Evolutionary conservation across 2,329 filamentous ascomycete genomes (phyloP).

Genomic region (Botrytis deweyae): DNA sequence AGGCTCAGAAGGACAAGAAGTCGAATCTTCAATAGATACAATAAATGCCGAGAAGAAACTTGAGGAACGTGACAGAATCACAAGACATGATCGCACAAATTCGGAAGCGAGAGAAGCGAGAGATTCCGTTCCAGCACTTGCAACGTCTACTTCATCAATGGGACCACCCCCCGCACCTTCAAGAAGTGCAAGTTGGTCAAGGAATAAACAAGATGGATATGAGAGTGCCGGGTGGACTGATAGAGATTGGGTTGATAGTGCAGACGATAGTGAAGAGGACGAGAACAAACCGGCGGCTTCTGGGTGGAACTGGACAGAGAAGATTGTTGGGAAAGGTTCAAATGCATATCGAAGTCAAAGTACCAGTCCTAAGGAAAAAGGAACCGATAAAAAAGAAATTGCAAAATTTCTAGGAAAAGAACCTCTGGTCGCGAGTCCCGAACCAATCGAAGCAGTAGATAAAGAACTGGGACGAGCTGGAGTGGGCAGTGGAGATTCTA

Average conservation of each 20-base stretch:
- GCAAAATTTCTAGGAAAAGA: slow-evolving; percentile 1
- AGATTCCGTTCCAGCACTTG: slow-evolving; percentile 40
- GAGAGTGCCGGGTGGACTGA: slow-evolving; percentile 66
- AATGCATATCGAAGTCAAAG: slow-evolving; percentile 1
- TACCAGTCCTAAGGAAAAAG: neutral
- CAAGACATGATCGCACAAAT: slow-evolving; percentile 44
- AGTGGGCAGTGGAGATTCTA: neutral
- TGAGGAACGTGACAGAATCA: slow-evolving; percentile 27
- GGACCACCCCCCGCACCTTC: slow-evolving; percentile 8
- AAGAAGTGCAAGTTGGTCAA: neutral
- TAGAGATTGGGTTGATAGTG: slow-evolving; percentile 59
- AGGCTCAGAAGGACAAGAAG: slow-evolving; percentile 65
- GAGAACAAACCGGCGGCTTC: slow-evolving; percentile 28
- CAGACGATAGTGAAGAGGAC: slow-evolving; percentile 43
- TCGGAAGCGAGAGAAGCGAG: slow-evolving; percentile 50
- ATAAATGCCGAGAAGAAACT: neutral
- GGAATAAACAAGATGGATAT: slow-evolving; percentile 23
- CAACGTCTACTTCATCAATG: slow-evolving; percentile 23
- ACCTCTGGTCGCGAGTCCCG: neutral
- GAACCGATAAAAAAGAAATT: neutral
- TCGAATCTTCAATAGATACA: slow-evolving; percentile 40
- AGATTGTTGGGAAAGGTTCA: slow-evolving; percentile 50
- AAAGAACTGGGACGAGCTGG: neutral
- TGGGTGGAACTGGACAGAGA: slow-evolving; percentile 55
- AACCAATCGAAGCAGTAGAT: neutral